Percentiles rank a stretch among this genome's conserved stretches.
Evolutionary conservation across 768 basidiomycete genomes (phyloP).

Genomic region (Suillus occidentalis): DNA sequence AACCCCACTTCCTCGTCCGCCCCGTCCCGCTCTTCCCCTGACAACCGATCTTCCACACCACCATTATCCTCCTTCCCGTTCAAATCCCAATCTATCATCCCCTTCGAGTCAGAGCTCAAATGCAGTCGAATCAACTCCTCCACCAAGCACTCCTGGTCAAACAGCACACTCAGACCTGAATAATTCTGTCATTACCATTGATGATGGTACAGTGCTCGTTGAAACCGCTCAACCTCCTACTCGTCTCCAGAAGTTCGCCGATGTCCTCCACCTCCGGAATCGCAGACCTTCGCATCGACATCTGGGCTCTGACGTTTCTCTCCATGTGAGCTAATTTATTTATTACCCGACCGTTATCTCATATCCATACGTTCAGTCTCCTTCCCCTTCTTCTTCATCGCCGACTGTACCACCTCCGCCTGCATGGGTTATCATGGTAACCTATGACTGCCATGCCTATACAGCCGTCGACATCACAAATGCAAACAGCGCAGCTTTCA

Average conservation of each 20-base stretch:
- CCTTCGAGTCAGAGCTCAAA: constrained; percentile 68
- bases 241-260: constrained; percentile 35
- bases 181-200: constrained; percentile 37
- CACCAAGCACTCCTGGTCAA: constrained; percentile 64
- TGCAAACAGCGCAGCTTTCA: constrained; percentile 62
- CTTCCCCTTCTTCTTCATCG: constrained; percentile 30
- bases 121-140: constrained; percentile 67
- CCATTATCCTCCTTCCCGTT: constrained; percentile 37
- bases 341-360: constrained; percentile 10
- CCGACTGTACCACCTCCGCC: constrained; percentile 34
- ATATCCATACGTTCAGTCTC: constrained; percentile 22
- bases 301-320: constrained; percentile 20
- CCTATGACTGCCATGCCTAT: constrained; percentile 75
- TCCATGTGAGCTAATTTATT: constrained; percentile 16
- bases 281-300: constrained; percentile 31
- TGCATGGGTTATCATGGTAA: constrained; percentile 57
- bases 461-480: constrained; percentile 69
- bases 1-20: constrained; percentile 21
- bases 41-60: constrained; percentile 38
- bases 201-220: constrained; percentile 33
- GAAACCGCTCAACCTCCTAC: constrained; percentile 28
- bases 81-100: constrained; percentile 63
- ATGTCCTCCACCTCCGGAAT: constrained; percentile 22
- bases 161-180: constrained; percentile 43
- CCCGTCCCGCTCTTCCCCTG: constrained; percentile 31